These are phyloP conservation scores for Rhizophagus clarus DNA, from an alignment of 192 early-diverging fungal genomes.

Conservation along the genomic window DNA sequence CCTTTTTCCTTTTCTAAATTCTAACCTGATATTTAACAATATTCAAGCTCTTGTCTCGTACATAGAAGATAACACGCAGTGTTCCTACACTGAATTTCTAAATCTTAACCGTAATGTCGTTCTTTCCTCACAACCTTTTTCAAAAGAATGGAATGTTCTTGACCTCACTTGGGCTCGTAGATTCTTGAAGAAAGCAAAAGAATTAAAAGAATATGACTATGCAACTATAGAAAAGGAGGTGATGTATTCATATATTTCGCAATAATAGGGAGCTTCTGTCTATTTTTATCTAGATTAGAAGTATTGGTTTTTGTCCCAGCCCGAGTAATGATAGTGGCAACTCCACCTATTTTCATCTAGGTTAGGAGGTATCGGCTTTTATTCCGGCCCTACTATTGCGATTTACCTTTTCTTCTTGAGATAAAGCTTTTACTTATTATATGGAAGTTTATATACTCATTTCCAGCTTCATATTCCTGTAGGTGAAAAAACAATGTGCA, in stretches of 20 bases:
- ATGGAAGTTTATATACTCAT: not conserved
- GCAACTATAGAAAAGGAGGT: slow-evolving; percentile 7
- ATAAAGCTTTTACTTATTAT: slow-evolving; percentile 3
- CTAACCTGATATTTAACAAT: slow-evolving; percentile 5
- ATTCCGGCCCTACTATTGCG: slow-evolving; percentile 7
- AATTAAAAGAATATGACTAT: not conserved
- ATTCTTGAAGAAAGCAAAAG: slow-evolving; percentile 20
- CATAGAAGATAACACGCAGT: slow-evolving; percentile 11
- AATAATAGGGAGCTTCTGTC: slow-evolving; percentile 27
- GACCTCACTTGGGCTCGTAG: slow-evolving; percentile 21
- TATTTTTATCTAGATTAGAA: slow-evolving; percentile 20
- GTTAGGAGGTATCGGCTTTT: slow-evolving; percentile 12
- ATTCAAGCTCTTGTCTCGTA: slow-evolving; percentile 18
- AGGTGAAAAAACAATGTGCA: not conserved
- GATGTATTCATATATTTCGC: slow-evolving; percentile 10
- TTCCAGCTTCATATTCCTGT: not conserved
- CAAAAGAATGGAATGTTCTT: slow-evolving; percentile 2
- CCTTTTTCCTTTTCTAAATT: slow-evolving; percentile 6
- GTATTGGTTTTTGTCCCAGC: slow-evolving; percentile 25
- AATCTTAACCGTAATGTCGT: slow-evolving; percentile 7
- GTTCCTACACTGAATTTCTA: slow-evolving; percentile 18
- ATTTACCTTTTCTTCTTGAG: not conserved
- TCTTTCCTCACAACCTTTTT: slow-evolving; percentile 13
- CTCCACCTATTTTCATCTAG: slow-evolving; percentile 17
- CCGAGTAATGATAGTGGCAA: slow-evolving; percentile 14